These are phyloP conservation scores for Anthostomella pinea DNA, from an alignment of 2,329 filamentous ascomycete genomes.

Conservation along the genomic window DNA sequence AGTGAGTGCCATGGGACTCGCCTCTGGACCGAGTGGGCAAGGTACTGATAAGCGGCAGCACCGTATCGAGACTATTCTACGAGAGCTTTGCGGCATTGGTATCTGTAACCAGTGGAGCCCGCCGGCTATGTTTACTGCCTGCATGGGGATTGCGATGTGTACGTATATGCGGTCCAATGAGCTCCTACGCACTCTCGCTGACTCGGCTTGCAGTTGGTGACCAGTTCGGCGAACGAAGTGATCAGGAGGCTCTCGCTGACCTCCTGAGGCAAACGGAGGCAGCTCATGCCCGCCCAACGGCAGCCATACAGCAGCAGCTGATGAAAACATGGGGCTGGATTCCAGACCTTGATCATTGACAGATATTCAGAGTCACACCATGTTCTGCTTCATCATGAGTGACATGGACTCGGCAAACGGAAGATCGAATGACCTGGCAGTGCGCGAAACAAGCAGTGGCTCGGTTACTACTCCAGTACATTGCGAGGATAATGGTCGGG, in stretches of 20 bases:
- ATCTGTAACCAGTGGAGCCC: slow-evolving; percentile 54
- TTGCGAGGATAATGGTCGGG: too few relatives aligned
- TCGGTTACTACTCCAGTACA: too few relatives aligned
- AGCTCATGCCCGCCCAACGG: slow-evolving; percentile 52
- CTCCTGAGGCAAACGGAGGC: slow-evolving; percentile 46
- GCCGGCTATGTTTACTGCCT: slow-evolving; percentile 54
- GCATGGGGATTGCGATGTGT: slow-evolving; percentile 55
- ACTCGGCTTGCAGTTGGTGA: slow-evolving; percentile 40
- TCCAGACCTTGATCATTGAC: slow-evolving; percentile 21
- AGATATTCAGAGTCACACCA: too few relatives aligned
- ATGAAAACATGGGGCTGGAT: slow-evolving; percentile 49
- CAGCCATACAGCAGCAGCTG: slow-evolving; percentile 44
- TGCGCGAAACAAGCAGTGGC: too few relatives aligned
- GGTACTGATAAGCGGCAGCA: slow-evolving; percentile 31
- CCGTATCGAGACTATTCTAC: slow-evolving; percentile 45
- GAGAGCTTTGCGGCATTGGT: slow-evolving; percentile 57
- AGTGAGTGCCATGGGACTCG: slow-evolving; percentile 27
- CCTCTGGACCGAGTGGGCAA: too few relatives aligned
- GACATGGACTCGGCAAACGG: not conserved
- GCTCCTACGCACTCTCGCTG: slow-evolving; percentile 1
- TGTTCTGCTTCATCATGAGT: slow-evolving; percentile 2
- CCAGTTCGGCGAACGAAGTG: slow-evolving; percentile 42
- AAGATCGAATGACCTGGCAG: too few relatives aligned
- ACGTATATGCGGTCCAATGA: slow-evolving; percentile 11
- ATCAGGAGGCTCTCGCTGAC: slow-evolving; percentile 48